phyloP scores from a whole-genome alignment of 2,329 filamentous ascomycete species.

The Aspergillus sergii region DNA sequence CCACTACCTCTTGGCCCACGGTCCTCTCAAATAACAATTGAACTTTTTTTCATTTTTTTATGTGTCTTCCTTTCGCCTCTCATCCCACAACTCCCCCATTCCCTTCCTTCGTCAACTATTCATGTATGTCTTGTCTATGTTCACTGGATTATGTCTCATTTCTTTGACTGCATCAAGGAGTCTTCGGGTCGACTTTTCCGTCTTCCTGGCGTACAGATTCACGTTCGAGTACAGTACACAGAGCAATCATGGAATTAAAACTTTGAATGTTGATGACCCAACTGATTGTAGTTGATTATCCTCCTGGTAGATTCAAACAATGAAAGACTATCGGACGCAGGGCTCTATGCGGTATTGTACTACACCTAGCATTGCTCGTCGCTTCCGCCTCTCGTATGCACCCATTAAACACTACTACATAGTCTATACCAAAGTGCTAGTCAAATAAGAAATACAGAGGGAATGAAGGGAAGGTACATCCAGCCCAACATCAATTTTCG shows the following conservation, averaged over 20 bases:
- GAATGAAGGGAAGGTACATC: too few species aligned
- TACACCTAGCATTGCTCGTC: background rate
- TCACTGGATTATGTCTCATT: slow-evolving; percentile 12
- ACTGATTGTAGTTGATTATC: background rate
- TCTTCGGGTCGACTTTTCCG: slow-evolving; percentile 19
- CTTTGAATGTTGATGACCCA: background rate
- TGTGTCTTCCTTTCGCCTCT: background rate
- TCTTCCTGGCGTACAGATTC: slow-evolving; percentile 18
- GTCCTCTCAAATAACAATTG: slow-evolving; percentile 5
- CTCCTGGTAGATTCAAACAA: background rate
- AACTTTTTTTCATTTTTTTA: slow-evolving; percentile 1
- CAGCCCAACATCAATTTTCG: too few species aligned
- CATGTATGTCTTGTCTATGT: slow-evolving; percentile 7
- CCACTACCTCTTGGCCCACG: slow-evolving; percentile 7
- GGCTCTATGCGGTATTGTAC: background rate
- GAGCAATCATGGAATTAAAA: slow-evolving; percentile 9
- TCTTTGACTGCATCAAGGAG: slow-evolving; percentile 23
- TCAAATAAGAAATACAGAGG: too few species aligned
- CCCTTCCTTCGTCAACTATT: slow-evolving; percentile 3
- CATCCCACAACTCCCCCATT: background rate
- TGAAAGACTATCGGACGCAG: background rate
- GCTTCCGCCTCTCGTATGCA: background rate
- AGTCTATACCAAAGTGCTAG: too few species aligned
- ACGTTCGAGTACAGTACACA: slow-evolving; percentile 16
- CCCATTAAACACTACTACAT: background rate